Percentiles rank a stretch among this genome's conserved stretches.
Evolutionary conservation across 768 basidiomycete genomes (phyloP).

Genomic region (Kwoniella europaea): DNA sequence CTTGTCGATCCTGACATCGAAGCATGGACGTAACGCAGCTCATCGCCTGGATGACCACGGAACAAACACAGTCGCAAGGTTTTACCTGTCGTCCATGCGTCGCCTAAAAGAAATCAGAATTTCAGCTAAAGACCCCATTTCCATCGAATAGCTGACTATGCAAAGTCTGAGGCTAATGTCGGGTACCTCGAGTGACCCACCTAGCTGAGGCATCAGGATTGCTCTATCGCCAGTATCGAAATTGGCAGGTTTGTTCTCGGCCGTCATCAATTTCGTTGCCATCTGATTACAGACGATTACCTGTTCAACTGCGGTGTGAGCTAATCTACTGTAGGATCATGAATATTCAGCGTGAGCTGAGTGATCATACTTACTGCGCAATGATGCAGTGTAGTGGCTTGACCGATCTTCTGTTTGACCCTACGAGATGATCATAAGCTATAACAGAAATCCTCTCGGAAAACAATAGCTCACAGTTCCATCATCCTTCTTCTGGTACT

Average conservation of each 20-base stretch:
- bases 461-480: conserved; percentile 44
- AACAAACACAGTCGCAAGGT: conserved; percentile 51
- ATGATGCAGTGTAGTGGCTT: conserved; percentile 47
- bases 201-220: conserved; percentile 56
- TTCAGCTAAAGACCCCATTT: too few relatives aligned
- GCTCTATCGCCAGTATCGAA: conserved; percentile 55
- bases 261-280: conserved; percentile 54
- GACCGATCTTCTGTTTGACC: conserved; percentile 48
- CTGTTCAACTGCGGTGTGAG: conserved; percentile 21
- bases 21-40: conserved; percentile 45
- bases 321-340: neutral
- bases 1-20: conserved; percentile 27
- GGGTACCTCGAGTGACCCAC: conserved; percentile 21
- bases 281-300: conserved; percentile 54
- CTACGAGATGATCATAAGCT: conserved; percentile 23
- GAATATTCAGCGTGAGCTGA: neutral
- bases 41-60: conserved; percentile 43
- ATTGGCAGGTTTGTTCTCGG: conserved; percentile 54
- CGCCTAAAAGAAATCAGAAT: conserved; percentile 32
- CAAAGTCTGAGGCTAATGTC: too few relatives aligned
- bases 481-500: conserved; percentile 35
- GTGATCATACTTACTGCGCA: conserved; percentile 44
- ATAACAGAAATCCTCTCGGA: neutral
- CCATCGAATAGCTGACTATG: too few relatives aligned
- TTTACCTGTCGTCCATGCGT: conserved; percentile 51